These are phyloP conservation scores for Candida manassasensis DNA, from an alignment of 805 yeast species.

Conservation along the genomic window DNA sequence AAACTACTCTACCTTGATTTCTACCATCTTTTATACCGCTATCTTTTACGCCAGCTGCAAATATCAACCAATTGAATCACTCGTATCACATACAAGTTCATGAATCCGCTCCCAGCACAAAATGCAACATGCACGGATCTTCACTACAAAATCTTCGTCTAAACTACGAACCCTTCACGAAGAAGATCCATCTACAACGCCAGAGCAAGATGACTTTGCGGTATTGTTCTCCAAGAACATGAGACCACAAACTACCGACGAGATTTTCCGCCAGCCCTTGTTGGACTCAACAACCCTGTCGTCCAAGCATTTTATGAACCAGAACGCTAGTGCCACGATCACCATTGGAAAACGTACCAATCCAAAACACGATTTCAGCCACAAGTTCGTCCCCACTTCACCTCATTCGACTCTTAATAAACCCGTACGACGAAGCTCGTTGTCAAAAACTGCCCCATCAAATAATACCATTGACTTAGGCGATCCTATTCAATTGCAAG, in stretches of 20 bases:
- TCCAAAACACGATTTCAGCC: neutral
- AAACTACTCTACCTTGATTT: too few relatives aligned
- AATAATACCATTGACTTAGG: slow-evolving; percentile 3
- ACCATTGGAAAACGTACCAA: slow-evolving; percentile 14
- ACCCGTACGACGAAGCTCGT: neutral
- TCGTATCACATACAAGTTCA: too few relatives aligned
- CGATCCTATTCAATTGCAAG: slow-evolving; percentile 36
- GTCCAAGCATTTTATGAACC: slow-evolving; percentile 10
- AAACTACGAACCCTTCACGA: slow-evolving; percentile 7
- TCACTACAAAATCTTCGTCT: slow-evolving; percentile 9
- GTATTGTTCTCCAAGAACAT: slow-evolving; percentile 3
- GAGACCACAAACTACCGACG: neutral
- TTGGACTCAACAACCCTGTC: slow-evolving; percentile 9
- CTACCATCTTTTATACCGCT: too few relatives aligned
- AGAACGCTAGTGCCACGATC: slow-evolving; percentile 21
- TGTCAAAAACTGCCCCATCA: neutral
- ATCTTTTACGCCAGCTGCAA: too few relatives aligned
- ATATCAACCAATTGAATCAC: too few relatives aligned
- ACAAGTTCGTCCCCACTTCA: neutral
- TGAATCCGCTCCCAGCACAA: too few relatives aligned
- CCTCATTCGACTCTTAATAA: neutral
- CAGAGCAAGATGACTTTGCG: slow-evolving; percentile 4
- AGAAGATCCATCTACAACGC: slow-evolving; percentile 4
- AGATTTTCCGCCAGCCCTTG: slow-evolving; percentile 1
- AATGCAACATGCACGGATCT: slow-evolving; percentile 31